A percentile compares a stretch with the other conserved stretches of the same genome.
Evolutionary conservation across 176 grass and related monocot species (phyloP).

Genomic region (Hyparrhenia diplandra): DNA sequence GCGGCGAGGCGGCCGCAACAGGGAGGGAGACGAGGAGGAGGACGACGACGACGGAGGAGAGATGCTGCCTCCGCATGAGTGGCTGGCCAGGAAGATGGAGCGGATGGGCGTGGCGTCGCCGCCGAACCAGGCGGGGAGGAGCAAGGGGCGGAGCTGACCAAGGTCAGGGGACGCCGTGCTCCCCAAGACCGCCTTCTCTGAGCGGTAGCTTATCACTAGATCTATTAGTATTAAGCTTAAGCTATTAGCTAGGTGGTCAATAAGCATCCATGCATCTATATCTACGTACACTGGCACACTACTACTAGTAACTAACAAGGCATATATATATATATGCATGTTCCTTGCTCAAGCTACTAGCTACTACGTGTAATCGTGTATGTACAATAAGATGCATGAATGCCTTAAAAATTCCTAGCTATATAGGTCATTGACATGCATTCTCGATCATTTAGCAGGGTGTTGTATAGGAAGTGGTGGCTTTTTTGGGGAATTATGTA

Average conservation of each 20-base stretch:
- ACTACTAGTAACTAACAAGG: background rate
- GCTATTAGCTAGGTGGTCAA: background rate
- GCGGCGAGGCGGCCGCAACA: background rate
- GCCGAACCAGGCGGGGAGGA: constrained; percentile 30
- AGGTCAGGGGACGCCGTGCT: constrained; percentile 52
- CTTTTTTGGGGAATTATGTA: background rate
- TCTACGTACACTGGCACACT: background rate
- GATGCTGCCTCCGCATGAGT: constrained; percentile 48
- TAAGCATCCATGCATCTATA: background rate
- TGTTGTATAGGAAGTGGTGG: background rate
- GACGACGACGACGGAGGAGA: background rate
- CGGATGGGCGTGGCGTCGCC: constrained; percentile 19
- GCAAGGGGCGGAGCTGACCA: constrained; percentile 40
- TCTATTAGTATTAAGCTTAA: background rate
- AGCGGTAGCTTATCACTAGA: constrained; percentile 16
- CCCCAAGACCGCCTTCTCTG: constrained; percentile 44
- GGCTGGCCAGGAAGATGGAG: constrained; percentile 51
- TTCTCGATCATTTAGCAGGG: background rate
- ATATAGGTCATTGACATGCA: background rate
- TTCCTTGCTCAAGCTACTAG: background rate
- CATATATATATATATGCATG: background rate
- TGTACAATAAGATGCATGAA: background rate
- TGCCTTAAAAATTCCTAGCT: background rate
- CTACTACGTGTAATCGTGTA: background rate
- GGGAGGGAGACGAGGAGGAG: background rate